Percentiles rank a stretch among this genome's conserved stretches.
Conservation (phyloP, 306 rosid species). For the Dryas alaskensis region DNA sequence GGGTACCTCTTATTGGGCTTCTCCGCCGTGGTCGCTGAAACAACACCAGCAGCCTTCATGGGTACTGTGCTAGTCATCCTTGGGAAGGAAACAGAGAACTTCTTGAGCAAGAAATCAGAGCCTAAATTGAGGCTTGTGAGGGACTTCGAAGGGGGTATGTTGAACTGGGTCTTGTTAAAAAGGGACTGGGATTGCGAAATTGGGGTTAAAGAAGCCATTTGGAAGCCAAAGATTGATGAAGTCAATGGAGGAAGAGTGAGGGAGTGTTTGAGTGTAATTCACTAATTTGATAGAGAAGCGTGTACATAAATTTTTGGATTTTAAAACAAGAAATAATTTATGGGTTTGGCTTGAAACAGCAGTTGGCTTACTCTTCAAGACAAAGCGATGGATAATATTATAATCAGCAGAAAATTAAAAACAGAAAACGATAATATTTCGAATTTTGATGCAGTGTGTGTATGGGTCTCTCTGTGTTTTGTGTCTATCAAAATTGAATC, state of each 20-base stretch:
- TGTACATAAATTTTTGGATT: conserved; percentile 35
- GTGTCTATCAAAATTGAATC: conserved; percentile 1
- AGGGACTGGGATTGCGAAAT: conserved; percentile 50
- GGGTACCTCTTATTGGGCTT: conserved; percentile 72
- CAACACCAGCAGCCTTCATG: conserved; percentile 34
- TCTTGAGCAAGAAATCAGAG: conserved; percentile 29
- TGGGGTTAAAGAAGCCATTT: conserved; percentile 68
- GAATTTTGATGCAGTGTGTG: background rate
- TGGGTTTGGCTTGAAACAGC: conserved; percentile 15
- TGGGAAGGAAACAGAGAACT: conserved; percentile 10
- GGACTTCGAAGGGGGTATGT: background rate
- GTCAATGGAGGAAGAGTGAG: background rate
- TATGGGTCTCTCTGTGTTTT: background rate
- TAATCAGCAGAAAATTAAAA: background rate
- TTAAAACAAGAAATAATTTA: background rate
- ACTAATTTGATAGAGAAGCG: conserved; percentile 23
- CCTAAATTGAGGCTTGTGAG: conserved; percentile 9
- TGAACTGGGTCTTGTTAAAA: conserved; percentile 30
- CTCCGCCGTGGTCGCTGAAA: conserved; percentile 74
- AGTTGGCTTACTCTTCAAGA: conserved; percentile 40
- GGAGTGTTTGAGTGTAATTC: background rate
- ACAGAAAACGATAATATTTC: background rate
- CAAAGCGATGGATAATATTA: conserved; percentile 22
- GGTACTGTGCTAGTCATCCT: conserved; percentile 24
- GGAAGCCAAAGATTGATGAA: background rate